Evolutionary conservation across 2,329 filamentous ascomycete genomes (phyloP), one percentile per base, ranked within the genome.

Genomic region (Fusarium virguliforme): DNA sequence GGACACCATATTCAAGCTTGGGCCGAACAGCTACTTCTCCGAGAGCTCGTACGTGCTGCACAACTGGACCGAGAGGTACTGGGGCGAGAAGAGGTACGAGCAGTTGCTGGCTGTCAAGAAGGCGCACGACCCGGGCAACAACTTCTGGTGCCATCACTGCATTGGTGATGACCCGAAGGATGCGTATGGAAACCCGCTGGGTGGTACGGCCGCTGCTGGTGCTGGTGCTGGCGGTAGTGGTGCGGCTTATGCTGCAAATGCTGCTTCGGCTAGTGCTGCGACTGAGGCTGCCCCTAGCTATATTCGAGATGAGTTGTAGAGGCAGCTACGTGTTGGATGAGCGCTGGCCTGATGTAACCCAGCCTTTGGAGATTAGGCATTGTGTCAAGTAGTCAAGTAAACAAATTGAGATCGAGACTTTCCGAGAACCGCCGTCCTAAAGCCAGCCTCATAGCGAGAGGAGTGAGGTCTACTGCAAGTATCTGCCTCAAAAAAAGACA

Each of bases 21-120:
- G 55, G 40, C 40, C 55, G 9, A 59, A 59, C n/a, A 59, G 55
- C 12, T 59, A 59, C 35, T 59, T 59, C 55, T 59, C 55, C 18
- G 55, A 59, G 55, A 59, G 55, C 3, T 59, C 55, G 55, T 59
- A 59, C 35, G 55, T 59, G 40, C 46, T 59, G 55, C 55, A 59
- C 22, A 59, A 59, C 40, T 59, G 55, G 55, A 59, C 55, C 28
- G 10, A 24, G 55, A 59, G 55, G 32, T 59, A 59, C 40, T 59
- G 55, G 55, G 55, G 55, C 15, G 6, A 32, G 53, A 56, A 56
- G 53, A 10, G 3, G 24, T 56, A 56, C 24, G 53, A 56, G 35
- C 53, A 56, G 35, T 30, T 56, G 24, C 35, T 56, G n/a, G 53
- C 53, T 30, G 53, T 56, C 8, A 56, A 56, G 53, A 56, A 56